Base-by-base conservation (phyloP, 345 rosid genomes). In the Chamaenerion angustifolium region DNA sequence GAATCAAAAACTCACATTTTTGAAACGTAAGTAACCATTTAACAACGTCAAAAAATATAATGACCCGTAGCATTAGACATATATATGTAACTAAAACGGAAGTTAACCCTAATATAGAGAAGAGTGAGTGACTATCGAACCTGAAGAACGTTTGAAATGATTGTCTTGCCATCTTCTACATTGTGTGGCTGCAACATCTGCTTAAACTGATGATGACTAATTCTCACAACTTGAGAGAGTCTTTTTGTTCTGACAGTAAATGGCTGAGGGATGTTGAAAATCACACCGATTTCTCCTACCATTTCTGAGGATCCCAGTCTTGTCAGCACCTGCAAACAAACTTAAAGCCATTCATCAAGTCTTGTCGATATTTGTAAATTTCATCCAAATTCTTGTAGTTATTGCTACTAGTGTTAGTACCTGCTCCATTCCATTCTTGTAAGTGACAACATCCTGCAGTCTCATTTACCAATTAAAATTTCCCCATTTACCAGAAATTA, bases 221-320 rank as follows among this genome's bases (percentile, higher is more conserved):
- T 74, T 58, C 87, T 60, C 47, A 90, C 77, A 56, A 90, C 87
- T 65, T 90, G 96, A 60, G 95, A 86, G 46, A 90, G 95, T 62
- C 83, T 71, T 48, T 69, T 75, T 43, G 96, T 90, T 63, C 92
- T 73, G 56, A 83, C 67, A 11, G 73, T 73, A 59, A 71, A 79
- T 27, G 96, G 98, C 61, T 90, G 98, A 37, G 94, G 96, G 64
- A 83, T 71, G 64, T 90, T 90, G 75, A 90, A 86, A 12, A 86
- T 48, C 45, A 90, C 98, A 42, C 93, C 96, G 52, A 90, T 78
- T 62, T 90, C 98, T 68, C 98, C 98, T 42, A 78, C 83, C 80
- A 92, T 66, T 19, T 78, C 80, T 40, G 79, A 75, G 8, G 87
- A 55, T 56, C 79, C 95, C 70, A 81, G 71, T 71, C 73, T 80